A percentile compares a stretch with the other conserved stretches of the same genome.
These are phyloP conservation scores for Nymphaea thermarum DNA, from an alignment of 164 flowering plant species.

Conservation along the genomic window DNA sequence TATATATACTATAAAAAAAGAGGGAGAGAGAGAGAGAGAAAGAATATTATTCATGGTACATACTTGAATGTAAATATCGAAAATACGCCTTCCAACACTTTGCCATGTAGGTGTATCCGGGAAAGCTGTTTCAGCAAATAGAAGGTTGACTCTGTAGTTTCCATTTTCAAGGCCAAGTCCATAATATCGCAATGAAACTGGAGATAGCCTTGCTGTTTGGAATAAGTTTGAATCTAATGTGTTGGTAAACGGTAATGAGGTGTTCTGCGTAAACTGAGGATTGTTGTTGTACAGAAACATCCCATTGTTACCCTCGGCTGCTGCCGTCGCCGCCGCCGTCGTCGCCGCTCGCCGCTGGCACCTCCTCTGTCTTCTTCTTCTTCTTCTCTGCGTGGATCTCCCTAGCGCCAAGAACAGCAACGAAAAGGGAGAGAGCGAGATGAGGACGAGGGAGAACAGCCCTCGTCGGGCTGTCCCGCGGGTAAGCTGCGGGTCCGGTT, in stretches of 20 bases:
- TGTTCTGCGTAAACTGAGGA: conserved; percentile 16
- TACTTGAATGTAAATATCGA: conserved; percentile 76
- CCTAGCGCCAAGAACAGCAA: too few relatives aligned
- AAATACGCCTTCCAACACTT: conserved; percentile 70
- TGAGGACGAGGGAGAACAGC: too few relatives aligned
- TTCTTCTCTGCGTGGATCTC: too few relatives aligned
- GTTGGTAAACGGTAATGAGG: conserved; percentile 27
- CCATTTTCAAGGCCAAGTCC: conserved; percentile 38
- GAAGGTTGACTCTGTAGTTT: conserved; percentile 45
- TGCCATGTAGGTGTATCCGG: background rate
- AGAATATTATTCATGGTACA: too few relatives aligned
- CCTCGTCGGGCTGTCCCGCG: too few relatives aligned
- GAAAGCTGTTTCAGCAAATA: conserved; percentile 49
- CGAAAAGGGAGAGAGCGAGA: too few relatives aligned
- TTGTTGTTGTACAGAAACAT: conserved; percentile 21
- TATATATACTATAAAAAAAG: too few relatives aligned
- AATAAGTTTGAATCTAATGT: conserved; percentile 55
- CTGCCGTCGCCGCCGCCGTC: too few relatives aligned
- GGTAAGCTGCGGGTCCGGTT: too few relatives aligned
- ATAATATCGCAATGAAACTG: conserved; percentile 73
- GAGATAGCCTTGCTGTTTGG: conserved; percentile 61
- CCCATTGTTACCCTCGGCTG: conserved; percentile 76
- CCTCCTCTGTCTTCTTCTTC: too few relatives aligned
- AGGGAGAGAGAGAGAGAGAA: too few relatives aligned
- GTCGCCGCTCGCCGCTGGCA: too few relatives aligned